A percentile compares a stretch with the other conserved stretches of the same genome.
Evolutionary conservation across 2,329 filamentous ascomycete genomes (phyloP).

Genomic region (Colletotrichum graminicola): DNA sequence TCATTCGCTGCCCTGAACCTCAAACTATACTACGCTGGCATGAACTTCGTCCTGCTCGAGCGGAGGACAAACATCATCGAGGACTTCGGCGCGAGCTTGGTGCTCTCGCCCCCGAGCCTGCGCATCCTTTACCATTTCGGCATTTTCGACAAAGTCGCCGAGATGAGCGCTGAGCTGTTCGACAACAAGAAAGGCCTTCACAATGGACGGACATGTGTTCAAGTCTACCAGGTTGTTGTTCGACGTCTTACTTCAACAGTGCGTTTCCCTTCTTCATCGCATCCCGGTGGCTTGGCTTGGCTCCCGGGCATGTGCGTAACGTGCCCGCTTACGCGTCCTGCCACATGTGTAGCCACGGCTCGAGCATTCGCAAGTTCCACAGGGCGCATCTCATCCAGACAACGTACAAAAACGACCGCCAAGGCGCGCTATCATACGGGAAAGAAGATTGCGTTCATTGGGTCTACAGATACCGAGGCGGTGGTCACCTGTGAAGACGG

Average conservation of each 20-base stretch:
- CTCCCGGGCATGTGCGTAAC: too few relatives aligned
- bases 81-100: slow-evolving; percentile 47
- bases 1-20: not conserved
- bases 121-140: slow-evolving; percentile 51
- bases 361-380: too few relatives aligned
- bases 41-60: slow-evolving; percentile 53
- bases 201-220: slow-evolving; percentile 17
- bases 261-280: too few relatives aligned
- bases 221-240: slow-evolving; percentile 8
- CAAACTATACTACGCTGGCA: slow-evolving; percentile 46
- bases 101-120: slow-evolving; percentile 46
- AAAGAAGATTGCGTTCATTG: too few relatives aligned
- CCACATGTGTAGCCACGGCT: too few relatives aligned
- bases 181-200: slow-evolving; percentile 9
- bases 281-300: too few relatives aligned
- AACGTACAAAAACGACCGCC: too few relatives aligned
- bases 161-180: slow-evolving; percentile 16
- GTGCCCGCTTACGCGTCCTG: too few relatives aligned
- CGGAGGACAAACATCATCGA: slow-evolving; percentile 45
- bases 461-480: too few relatives aligned
- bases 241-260: not conserved
- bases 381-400: too few relatives aligned
- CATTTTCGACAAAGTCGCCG: slow-evolving; percentile 38
- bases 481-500: too few relatives aligned
- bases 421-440: too few relatives aligned